phyloP scores from a whole-genome alignment of 2,329 filamentous ascomycete species.

The Pochonia chlamydosporia region DNA sequence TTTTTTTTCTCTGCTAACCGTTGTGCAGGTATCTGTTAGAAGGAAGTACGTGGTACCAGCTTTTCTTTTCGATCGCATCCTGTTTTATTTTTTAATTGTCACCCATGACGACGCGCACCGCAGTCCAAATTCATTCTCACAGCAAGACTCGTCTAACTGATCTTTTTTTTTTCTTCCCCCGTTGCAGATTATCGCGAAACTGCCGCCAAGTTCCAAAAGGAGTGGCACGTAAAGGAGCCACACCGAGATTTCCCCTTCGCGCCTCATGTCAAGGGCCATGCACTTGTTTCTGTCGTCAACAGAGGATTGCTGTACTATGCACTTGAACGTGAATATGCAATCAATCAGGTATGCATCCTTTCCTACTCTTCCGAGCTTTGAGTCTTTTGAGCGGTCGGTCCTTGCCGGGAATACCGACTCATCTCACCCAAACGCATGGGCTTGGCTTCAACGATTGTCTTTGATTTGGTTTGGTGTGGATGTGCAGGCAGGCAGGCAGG shows the following conservation, averaged over 20 bases:
- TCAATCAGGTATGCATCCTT: constrained; percentile 39
- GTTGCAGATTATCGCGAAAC: constrained; percentile 60
- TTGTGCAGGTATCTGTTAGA: constrained; percentile 50
- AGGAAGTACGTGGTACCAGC: constrained; percentile 49
- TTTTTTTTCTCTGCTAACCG: constrained; percentile 5
- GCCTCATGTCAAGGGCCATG: constrained; percentile 58
- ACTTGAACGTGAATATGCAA: constrained; percentile 49
- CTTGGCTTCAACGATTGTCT: constrained; percentile 4
- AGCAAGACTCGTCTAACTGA: constrained; percentile 16
- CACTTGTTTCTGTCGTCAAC: constrained; percentile 57
- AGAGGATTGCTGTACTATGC: constrained; percentile 57
- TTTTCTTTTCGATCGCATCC: background rate
- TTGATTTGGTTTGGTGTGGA: background rate
- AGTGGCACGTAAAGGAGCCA: constrained; percentile 59
- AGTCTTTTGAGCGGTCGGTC: constrained; percentile 7
- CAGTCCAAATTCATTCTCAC: too few relatives aligned
- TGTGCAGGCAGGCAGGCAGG: constrained; percentile 3
- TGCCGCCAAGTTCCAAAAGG: constrained; percentile 61
- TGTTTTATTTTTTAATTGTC: too few relatives aligned
- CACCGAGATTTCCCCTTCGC: constrained; percentile 59
- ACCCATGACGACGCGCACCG: too few relatives aligned
- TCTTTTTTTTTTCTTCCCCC: background rate
- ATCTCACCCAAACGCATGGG: background rate
- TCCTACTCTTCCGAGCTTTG: constrained; percentile 8
- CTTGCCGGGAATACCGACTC: background rate